Conservation (phyloP, 345 rosid species). For the Erysimum cheiranthoides region DNA sequence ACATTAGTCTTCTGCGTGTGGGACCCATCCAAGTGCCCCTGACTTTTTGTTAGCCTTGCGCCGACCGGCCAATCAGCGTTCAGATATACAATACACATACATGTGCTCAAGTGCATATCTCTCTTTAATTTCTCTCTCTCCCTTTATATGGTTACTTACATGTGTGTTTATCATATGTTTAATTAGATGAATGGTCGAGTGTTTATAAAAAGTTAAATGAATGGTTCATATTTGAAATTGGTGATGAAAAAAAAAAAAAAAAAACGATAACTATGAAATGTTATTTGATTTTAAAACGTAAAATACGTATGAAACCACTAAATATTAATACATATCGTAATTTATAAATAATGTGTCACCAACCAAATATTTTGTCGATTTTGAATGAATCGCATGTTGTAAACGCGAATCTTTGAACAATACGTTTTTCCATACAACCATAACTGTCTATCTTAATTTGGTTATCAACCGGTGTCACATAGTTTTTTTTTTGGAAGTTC, state of each 20-base stretch:
- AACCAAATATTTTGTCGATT: not conserved
- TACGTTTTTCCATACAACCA: not conserved
- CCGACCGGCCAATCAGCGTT: conserved; percentile 49
- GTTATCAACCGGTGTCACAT: not conserved
- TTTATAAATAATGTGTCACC: not conserved
- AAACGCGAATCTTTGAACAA: not conserved
- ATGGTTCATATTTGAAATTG: conserved; percentile 10
- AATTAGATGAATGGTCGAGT: conserved; percentile 4
- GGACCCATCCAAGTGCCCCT: conserved; percentile 31
- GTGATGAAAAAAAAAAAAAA: not conserved
- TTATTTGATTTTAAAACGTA: too few relatives aligned
- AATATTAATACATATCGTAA: too few relatives aligned
- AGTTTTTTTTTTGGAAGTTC: conserved; percentile 6
- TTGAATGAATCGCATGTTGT: not conserved
- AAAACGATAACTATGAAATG: too few relatives aligned
- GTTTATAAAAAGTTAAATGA: not conserved
- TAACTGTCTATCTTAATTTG: not conserved
- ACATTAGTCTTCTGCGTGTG: conserved; percentile 35
- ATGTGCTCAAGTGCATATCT: conserved; percentile 21
- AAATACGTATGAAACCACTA: too few relatives aligned
- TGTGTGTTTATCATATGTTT: conserved; percentile 33
- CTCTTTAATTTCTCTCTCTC: not conserved
- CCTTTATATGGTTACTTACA: not conserved
- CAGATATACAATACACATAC: conserved; percentile 17
- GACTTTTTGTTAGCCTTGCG: conserved; percentile 44